These are phyloP conservation scores for Schwanniomyces etchellsii DNA, from an alignment of 1,139 yeast species.

Conservation along the genomic window DNA sequence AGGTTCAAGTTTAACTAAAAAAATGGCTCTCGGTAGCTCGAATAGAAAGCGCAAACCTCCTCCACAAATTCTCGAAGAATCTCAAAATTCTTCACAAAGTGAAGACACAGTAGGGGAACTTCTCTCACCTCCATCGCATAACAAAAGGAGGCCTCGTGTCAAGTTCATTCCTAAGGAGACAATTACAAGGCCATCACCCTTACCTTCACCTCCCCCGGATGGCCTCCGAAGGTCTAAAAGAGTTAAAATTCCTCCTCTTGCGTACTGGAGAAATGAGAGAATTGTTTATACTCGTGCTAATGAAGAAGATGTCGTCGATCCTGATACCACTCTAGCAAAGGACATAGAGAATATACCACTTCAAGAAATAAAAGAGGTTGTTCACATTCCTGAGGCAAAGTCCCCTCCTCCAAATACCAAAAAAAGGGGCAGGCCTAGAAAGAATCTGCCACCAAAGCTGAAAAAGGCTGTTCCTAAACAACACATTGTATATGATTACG, in stretches of 20 bases:
- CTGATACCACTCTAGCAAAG: slow-evolving; percentile 29
- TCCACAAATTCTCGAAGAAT: slow-evolving; percentile 1
- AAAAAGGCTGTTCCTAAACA: slow-evolving; percentile 7
- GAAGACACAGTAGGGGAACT: slow-evolving; percentile 8
- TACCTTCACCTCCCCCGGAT: slow-evolving; percentile 44
- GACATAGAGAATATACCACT: slow-evolving; percentile 40
- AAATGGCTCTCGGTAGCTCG: neutral
- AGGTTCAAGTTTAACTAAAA: neutral
- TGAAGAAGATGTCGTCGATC: slow-evolving; percentile 33
- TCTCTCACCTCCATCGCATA: slow-evolving; percentile 15
- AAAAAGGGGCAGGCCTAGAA: slow-evolving; percentile 10
- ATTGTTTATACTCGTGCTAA: slow-evolving; percentile 54
- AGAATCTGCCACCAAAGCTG: slow-evolving; percentile 8
- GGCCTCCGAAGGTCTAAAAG: slow-evolving; percentile 53
- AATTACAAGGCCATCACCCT: slow-evolving; percentile 24
- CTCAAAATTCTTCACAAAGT: neutral
- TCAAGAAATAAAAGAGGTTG: slow-evolving; percentile 56
- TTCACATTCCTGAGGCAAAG: slow-evolving; percentile 38
- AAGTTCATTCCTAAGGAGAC: slow-evolving; percentile 2
- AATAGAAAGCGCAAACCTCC: slow-evolving; percentile 1
- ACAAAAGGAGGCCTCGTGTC: slow-evolving; percentile 1
- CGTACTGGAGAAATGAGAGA: slow-evolving; percentile 82
- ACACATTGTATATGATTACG: slow-evolving; percentile 23
- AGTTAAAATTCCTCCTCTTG: slow-evolving; percentile 65
- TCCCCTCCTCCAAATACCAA: slow-evolving; percentile 3